These are phyloP conservation scores for Stephania japonica DNA, from an alignment of 164 flowering plant genomes.

Conservation along the genomic window DNA sequence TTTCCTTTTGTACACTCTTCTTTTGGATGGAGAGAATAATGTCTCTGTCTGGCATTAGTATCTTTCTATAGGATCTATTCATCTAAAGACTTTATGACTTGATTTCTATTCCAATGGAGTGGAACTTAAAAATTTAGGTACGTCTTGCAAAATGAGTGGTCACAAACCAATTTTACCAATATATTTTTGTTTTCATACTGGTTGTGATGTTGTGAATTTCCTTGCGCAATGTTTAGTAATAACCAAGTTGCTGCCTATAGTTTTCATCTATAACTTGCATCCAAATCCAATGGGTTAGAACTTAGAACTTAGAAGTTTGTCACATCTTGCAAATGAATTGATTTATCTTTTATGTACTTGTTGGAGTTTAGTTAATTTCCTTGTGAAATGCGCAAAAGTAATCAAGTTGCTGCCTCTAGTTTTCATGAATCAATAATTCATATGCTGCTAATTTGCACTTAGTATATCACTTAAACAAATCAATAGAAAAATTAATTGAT, in stretches of 20 bases:
- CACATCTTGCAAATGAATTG: background rate
- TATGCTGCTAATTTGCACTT: background rate
- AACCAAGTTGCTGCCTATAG: too few species aligned
- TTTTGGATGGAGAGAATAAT: background rate
- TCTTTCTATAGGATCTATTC: background rate
- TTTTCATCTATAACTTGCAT: too few species aligned
- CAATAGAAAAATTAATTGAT: background rate
- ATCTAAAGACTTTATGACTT: background rate
- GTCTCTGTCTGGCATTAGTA: background rate
- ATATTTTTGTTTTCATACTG: constrained; percentile 1
- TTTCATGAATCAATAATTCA: background rate
- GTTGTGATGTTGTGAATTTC: background rate
- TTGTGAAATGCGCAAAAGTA: background rate
- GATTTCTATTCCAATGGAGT: background rate
- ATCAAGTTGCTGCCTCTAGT: background rate
- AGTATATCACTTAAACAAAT: background rate
- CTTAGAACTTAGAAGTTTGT: constrained; percentile 1
- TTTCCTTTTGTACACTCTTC: background rate
- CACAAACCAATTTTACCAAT: too few species aligned
- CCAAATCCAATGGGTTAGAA: too few species aligned
- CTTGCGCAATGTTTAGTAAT: too few species aligned
- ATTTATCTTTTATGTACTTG: too few species aligned
- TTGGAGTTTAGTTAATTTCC: too few species aligned
- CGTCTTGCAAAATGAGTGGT: too few species aligned
- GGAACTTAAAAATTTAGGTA: too few species aligned